phyloP scores from a whole-genome alignment of 192 early-diverging fungal genomes.

The Thamnidium elegans region DNA sequence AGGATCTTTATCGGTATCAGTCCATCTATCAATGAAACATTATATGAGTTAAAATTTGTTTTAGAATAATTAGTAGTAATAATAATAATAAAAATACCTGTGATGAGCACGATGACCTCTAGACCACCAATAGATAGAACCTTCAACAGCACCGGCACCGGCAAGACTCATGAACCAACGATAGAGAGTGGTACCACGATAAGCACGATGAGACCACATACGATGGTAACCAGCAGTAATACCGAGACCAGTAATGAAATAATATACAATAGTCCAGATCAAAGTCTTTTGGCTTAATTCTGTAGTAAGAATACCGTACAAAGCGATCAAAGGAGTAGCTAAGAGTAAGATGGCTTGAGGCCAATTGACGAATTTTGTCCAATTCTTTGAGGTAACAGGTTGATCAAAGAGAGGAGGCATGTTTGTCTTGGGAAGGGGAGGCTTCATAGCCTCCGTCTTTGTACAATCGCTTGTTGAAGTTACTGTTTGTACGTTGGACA shows the following conservation, averaged over 20 bases:
- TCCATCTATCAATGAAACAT: constrained; percentile 35
- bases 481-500: constrained; percentile 15
- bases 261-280: constrained; percentile 68
- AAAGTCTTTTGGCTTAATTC: constrained; percentile 65
- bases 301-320: constrained; percentile 78
- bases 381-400: constrained; percentile 48
- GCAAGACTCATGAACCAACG: constrained; percentile 62
- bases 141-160: constrained; percentile 73
- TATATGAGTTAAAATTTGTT: neutral
- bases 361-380: constrained; percentile 66
- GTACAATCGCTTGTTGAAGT: constrained; percentile 19
- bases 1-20: constrained; percentile 81
- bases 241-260: constrained; percentile 79
- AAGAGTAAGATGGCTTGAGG: constrained; percentile 61
- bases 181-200: constrained; percentile 60
- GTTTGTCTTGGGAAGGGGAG: constrained; percentile 19
- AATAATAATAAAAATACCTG: constrained; percentile 65
- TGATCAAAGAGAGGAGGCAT: constrained; percentile 40
- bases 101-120: constrained; percentile 86
- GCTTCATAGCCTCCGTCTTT: constrained; percentile 30
- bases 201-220: constrained; percentile 78
- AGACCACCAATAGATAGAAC: constrained; percentile 85
- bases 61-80: too few relatives aligned
- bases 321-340: constrained; percentile 71
- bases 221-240: constrained; percentile 91